These are phyloP conservation scores for Rhipidocladum racemiflorum DNA, from an alignment of 176 grass and related monocot species.

Conservation along the genomic window DNA sequence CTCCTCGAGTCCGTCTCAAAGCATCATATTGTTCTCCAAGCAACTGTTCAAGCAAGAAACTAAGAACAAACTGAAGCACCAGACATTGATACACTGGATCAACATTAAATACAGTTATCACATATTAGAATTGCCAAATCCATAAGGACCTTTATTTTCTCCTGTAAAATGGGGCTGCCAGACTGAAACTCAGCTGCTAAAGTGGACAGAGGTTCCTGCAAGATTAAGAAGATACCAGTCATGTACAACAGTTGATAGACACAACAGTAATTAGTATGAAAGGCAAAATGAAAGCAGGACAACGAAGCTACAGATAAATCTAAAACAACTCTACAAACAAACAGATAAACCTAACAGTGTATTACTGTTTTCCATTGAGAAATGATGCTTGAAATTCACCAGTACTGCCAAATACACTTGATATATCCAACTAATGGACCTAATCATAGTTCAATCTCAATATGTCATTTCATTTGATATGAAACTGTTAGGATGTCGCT, in stretches of 20 bases:
- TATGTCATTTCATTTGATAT: not conserved
- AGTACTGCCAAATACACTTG: not conserved
- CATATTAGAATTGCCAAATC: slow-evolving; percentile 28
- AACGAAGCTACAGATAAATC: not conserved
- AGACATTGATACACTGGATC: not conserved
- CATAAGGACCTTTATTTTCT: slow-evolving; percentile 86
- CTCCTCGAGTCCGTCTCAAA: slow-evolving; percentile 88
- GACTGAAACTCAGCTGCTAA: slow-evolving; percentile 84
- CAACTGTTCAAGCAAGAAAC: slow-evolving; percentile 54
- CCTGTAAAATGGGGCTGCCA: slow-evolving; percentile 80
- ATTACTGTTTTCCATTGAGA: not conserved
- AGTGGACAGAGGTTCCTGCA: slow-evolving; percentile 87
- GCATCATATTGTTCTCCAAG: slow-evolving; percentile 89
- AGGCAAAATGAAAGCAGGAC: not conserved
- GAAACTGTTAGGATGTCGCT: not conserved
- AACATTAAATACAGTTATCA: slow-evolving; percentile 7
- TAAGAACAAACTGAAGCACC: slow-evolving; percentile 41
- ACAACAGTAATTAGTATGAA: not conserved
- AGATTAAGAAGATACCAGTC: slow-evolving; percentile 29
- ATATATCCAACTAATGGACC: slow-evolving; percentile 1
- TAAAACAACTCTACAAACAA: not conserved
- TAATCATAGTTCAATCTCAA: not conserved
- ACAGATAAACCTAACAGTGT: not conserved
- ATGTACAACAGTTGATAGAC: not conserved
- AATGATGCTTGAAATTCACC: not conserved